Conservation (phyloP, 345 rosid species). For the Eucalyptus regnans region DNA sequence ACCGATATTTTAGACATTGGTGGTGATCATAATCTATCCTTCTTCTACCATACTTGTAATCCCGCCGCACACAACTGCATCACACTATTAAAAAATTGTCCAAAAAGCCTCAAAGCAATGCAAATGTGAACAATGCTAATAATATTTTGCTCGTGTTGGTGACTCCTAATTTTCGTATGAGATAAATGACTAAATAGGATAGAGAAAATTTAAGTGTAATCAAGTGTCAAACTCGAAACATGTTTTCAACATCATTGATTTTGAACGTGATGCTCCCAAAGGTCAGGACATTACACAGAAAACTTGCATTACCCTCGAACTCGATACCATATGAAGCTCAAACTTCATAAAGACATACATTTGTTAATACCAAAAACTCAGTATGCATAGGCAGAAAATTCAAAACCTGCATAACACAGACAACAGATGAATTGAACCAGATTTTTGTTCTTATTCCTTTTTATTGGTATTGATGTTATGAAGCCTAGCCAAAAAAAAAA, state of each 20-base stretch:
- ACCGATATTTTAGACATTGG: background rate
- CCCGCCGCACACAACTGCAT: fast-evolving
- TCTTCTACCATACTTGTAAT: background rate
- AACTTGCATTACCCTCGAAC: background rate
- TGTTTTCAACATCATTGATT: background rate
- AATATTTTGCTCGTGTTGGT: background rate
- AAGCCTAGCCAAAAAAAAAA: background rate
- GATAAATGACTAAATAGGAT: background rate
- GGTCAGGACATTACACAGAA: background rate
- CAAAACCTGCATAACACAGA: background rate
- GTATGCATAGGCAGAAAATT: background rate
- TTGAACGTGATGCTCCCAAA: background rate
- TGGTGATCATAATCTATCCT: background rate
- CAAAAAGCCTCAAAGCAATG: background rate
- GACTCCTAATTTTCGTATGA: background rate
- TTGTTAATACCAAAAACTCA: background rate
- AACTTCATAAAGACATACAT: background rate
- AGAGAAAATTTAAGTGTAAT: background rate
- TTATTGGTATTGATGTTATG: background rate
- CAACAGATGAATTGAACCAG: background rate
- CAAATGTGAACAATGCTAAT: background rate
- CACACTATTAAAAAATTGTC: background rate
- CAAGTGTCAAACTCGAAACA: background rate
- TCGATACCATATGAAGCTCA: background rate
- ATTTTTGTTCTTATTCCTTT: background rate